Base-by-base conservation (phyloP, 805 yeast species). In the Saccharomycopsis malanga region DNA sequence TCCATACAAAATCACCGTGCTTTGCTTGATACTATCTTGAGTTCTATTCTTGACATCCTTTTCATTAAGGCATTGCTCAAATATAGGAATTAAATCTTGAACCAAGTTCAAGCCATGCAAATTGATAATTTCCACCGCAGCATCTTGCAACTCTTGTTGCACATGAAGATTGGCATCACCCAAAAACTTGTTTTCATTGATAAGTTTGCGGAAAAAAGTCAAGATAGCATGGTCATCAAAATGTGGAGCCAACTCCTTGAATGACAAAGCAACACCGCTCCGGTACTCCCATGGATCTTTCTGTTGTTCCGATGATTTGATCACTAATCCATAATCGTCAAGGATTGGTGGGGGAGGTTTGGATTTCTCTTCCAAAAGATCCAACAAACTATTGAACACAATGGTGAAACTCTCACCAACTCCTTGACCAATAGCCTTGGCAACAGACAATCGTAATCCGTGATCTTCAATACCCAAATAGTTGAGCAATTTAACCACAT, bases 1-100 rank as follows among this genome's bases (percentile, higher is more conserved):
- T 56, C 98, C 98, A 58, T 91, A 93, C 39, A 91, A 69, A 48
- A 93, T 83, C 56, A 93, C 85, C 17, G 83, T 83, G 57, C 85
- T 77, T 62, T 88, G 95, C 57, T 81, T 81, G 53, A 87, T 74
- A 29, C 68, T 67, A 61, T 82, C 87, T 55, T 77, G 81, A 4
- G 65, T 58, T 47, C 68, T 70, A 4, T 71, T 67, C 17, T 73
- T 72, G 39, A 65, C 64, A 45, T 73, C 74, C 7, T 71, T 67
- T 20, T 74, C 73, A 7, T 58, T 50, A 40, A 87, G 70, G 30
- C 83, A 76, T 4, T 62, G 58, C 62, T 91, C 97, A 57, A 93
- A 86, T n/a, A 87, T 71, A 1, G 89, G 85, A 55, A 88, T 79
- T 56, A 93, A 70, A 1, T 68, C 65, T 59, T 87, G 95, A n/a